Conservation (phyloP, 768 basidiomycete species). For the Tylopilus sp. region DNA sequence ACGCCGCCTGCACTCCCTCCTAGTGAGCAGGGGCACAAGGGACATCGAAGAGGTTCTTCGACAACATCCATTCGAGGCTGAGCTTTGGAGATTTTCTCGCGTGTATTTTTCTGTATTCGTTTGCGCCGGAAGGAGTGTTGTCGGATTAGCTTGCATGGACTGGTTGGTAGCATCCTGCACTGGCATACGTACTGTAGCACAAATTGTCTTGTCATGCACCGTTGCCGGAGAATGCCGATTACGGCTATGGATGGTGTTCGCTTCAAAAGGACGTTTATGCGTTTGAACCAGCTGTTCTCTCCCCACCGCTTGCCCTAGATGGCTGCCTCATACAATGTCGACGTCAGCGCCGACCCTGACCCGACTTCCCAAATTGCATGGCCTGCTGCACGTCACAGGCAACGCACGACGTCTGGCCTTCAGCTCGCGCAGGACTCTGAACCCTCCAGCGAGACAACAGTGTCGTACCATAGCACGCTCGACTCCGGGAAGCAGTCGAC, state of each 20-base stretch:
- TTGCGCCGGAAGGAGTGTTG: conserved; percentile 16
- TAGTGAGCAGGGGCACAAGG: conserved; percentile 24
- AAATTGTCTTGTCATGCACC: neutral
- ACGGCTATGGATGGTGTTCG: neutral
- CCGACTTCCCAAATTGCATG: conserved; percentile 79
- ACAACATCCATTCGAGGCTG: conserved; percentile 35
- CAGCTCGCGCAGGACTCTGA: conserved; percentile 22
- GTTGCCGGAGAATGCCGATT: conserved; percentile 27
- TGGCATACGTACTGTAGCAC: conserved; percentile 15
- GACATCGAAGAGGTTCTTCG: conserved; percentile 45
- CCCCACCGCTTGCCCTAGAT: conserved; percentile 35
- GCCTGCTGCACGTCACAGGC: conserved; percentile 49
- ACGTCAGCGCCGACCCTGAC: conserved; percentile 57
- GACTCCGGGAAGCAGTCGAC: conserved; percentile 26
- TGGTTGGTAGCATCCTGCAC: neutral
- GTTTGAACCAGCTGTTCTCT: neutral
- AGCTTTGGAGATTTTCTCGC: neutral
- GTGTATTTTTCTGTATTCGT: conserved; percentile 11
- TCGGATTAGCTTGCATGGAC: conserved; percentile 27
- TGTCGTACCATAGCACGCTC: conserved; percentile 32
- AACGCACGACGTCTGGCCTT: conserved; percentile 23
- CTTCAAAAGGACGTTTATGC: conserved; percentile 20
- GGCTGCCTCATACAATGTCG: conserved; percentile 52
- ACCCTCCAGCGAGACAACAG: conserved; percentile 18
- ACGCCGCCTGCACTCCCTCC: conserved; percentile 34